Base-by-base conservation (phyloP, 2,329 filamentous ascomycete genomes). In the Fusarium verrucosum region DNA sequence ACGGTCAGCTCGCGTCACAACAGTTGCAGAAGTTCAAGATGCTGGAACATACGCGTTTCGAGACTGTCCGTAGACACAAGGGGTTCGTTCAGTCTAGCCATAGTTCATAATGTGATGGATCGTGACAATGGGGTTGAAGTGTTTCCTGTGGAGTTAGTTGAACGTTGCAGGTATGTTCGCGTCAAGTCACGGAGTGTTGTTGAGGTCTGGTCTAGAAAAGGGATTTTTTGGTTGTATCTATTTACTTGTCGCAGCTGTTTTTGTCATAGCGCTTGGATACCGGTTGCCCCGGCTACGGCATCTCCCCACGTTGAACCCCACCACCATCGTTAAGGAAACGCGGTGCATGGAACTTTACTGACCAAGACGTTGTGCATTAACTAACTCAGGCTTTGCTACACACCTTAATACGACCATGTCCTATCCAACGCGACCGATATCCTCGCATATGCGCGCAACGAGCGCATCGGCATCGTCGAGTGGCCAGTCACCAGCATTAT, bases 71-170 rank as follows among this genome's bases (percentile, higher is more conserved):
- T 83, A 72, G 89, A 85, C 79, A 84, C 80, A 65, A 87, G 83
- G 74, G 86, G 85, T 82, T 93, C 91, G 80, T 94, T 94, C 70
- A 94, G 84, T 80, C 91, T 86, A 79, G 91, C 91, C 91, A 94
- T 94, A 72, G 77, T 75, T 81, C 81, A 76, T 75, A 72, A 68
- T 75, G 71, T 45, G 62, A 44, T 44, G 60, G 49, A 45, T 51
- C 25, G 45, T 42, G 37, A 32, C 50, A 45, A 26, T 51, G 20
- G 49, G 49, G 43, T 38, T 45, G 35, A 28, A 19, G 40, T 33
- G 37, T 55, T 56, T 46, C 60, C 59, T 65, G 54, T 62, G 43
- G 57, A 66, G 58, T 65, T 52, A 43, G 54, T 49, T 49, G 54
- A 61, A 22, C 26, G 54, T 57, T 37, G 42, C 40, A 50, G 41